Evolutionary conservation across 179 eudicot genomes (phyloP).

Genomic region (Gypsophila paniculata): DNA sequence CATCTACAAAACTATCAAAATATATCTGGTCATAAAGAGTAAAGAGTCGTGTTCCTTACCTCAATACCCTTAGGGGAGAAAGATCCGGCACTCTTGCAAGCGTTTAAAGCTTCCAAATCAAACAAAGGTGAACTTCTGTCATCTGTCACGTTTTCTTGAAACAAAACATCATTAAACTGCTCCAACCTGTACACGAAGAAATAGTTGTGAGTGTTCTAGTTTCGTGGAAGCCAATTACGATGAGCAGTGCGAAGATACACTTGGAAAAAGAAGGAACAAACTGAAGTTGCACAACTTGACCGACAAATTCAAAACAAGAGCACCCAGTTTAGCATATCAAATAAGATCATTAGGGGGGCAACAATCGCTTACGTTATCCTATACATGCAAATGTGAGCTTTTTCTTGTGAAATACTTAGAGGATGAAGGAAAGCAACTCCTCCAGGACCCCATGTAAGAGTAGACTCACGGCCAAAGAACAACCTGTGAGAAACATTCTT

Average conservation of each 20-base stretch:
- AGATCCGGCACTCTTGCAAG: constrained; percentile 33
- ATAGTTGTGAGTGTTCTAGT: not conserved
- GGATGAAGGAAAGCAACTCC: constrained; percentile 97
- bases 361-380: constrained; percentile 65
- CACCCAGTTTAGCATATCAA: not conserved
- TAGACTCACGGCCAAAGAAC: constrained; percentile 68
- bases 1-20: not conserved
- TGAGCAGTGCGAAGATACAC: constrained; percentile 1
- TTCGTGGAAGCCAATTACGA: not conserved
- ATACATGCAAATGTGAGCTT: constrained; percentile 64
- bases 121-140: constrained; percentile 53
- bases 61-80: constrained; percentile 42
- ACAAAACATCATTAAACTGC: constrained; percentile 92
- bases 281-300: not conserved
- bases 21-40: not conserved
- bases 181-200: constrained; percentile 60
- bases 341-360: not conserved
- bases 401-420: constrained; percentile 44
- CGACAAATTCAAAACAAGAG: not conserved
- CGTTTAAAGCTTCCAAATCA: constrained; percentile 45
- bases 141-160: constrained; percentile 61
- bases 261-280: not conserved
- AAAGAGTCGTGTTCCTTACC: constrained; percentile 32
- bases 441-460: constrained; percentile 82
- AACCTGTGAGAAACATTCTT: constrained; percentile 67